Evolutionary conservation across 192 early-diverging fungal species (phyloP).

Genomic region (Umbelopsis vinacea): DNA sequence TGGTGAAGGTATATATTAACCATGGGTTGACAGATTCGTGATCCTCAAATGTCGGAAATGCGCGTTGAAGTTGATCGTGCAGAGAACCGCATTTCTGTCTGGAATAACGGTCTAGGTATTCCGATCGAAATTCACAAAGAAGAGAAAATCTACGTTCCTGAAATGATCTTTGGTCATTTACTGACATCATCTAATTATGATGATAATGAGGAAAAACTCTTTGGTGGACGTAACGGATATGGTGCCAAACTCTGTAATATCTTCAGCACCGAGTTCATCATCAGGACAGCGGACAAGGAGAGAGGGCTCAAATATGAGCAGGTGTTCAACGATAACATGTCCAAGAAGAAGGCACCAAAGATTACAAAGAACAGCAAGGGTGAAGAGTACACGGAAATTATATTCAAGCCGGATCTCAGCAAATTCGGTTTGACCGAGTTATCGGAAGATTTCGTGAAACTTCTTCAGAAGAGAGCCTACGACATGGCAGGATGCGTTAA

Average conservation of each 20-base stretch:
- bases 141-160: slow-evolving; percentile 91
- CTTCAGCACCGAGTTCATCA: slow-evolving; percentile 90
- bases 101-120: slow-evolving; percentile 95
- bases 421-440: slow-evolving; percentile 89
- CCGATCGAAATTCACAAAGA: slow-evolving; percentile 92
- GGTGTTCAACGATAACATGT: slow-evolving; percentile 92
- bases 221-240: slow-evolving; percentile 95
- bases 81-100: slow-evolving; percentile 80
- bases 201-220: slow-evolving; percentile 92
- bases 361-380: slow-evolving; percentile 69
- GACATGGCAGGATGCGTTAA: slow-evolving; percentile 87
- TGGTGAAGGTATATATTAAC: not conserved
- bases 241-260: slow-evolving; percentile 97
- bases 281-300: slow-evolving; percentile 86
- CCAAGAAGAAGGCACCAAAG: slow-evolving; percentile 69
- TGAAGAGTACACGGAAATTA: slow-evolving; percentile 89
- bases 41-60: slow-evolving; percentile 84
- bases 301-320: slow-evolving; percentile 81
- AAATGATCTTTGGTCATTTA: slow-evolving; percentile 96
- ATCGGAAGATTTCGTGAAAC: slow-evolving; percentile 84
- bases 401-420: slow-evolving; percentile 91
- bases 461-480: slow-evolving; percentile 92
- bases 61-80: slow-evolving; percentile 87
- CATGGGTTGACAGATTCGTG: slow-evolving; percentile 64
- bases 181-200: slow-evolving; percentile 98